Evolutionary conservation across 2,329 filamentous ascomycete genomes (phyloP).

Genomic region (Ophiostoma himal-ulmi): DNA sequence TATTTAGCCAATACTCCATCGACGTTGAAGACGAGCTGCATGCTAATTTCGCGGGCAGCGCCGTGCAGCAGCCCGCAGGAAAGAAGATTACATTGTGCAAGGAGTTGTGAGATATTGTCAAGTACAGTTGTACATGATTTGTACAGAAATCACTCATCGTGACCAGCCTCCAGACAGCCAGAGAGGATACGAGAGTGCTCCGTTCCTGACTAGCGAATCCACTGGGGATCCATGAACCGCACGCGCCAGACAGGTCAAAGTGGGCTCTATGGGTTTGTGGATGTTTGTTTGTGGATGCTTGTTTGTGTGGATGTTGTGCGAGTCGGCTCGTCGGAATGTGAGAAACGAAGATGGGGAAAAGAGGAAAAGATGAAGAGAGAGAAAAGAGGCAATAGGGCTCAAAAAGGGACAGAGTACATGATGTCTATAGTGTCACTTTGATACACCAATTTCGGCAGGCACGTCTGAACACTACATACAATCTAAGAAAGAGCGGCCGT

Average conservation of each 20-base stretch:
- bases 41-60: constrained; percentile 20
- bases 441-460: constrained; percentile 9
- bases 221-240: neutral
- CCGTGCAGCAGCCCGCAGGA: constrained; percentile 20
- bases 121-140: neutral
- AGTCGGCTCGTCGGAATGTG: neutral
- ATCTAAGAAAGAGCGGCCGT: neutral
- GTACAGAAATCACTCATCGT: neutral
- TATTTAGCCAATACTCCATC: constrained; percentile 3
- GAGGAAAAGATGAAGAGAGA: neutral
- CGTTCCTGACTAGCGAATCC: neutral
- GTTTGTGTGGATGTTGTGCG: neutral
- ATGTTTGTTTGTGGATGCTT: neutral
- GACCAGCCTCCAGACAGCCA: neutral
- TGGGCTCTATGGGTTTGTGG: neutral
- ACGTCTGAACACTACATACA: neutral
- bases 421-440: neutral
- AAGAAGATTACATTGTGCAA: constrained; percentile 8
- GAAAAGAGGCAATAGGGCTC: neutral
- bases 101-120: neutral
- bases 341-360: neutral
- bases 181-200: neutral
- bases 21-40: constrained; percentile 16
- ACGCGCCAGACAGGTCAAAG: neutral
- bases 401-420: neutral